phyloP scores from a whole-genome alignment of 139 green algal genomes.

The Coelastrella sp. region DNA sequence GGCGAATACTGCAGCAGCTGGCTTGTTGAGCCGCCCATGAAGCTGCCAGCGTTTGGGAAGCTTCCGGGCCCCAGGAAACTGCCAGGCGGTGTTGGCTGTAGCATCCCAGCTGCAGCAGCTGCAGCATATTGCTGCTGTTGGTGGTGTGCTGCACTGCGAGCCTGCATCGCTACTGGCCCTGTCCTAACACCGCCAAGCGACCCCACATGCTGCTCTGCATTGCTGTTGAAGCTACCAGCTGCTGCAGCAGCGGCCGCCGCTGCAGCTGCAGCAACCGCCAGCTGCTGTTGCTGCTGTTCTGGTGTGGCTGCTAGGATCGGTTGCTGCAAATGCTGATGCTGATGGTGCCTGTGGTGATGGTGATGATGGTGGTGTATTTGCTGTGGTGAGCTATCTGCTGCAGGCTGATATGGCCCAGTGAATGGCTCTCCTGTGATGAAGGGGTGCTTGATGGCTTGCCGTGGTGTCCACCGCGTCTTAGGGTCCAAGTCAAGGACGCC shows the following conservation, averaged over 20 bases:
- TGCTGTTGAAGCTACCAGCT: not conserved
- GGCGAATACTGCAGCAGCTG: conserved; percentile 48
- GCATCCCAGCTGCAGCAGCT: conserved; percentile 24
- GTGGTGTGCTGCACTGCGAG: conserved; percentile 25
- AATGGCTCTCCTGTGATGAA: conserved; percentile 91
- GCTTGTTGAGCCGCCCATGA: conserved; percentile 45
- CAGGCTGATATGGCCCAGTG: conserved; percentile 80
- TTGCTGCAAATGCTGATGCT: conserved; percentile 2
- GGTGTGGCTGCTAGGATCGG: not conserved
- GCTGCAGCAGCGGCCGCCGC: conserved; percentile 26
- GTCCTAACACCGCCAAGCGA: not conserved
- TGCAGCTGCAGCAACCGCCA: conserved; percentile 2
- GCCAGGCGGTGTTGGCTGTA: conserved; percentile 20
- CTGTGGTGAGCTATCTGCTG: conserved; percentile 50
- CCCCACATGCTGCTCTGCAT: not conserved
- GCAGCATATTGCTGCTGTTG: conserved; percentile 39
- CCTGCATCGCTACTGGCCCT: conserved; percentile 18
- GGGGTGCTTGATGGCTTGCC: conserved; percentile 89
- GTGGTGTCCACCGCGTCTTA: conserved; percentile 74
- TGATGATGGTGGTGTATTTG: conserved; percentile 25
- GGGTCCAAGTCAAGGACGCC: conserved; percentile 86
- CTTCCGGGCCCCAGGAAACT: not conserved
- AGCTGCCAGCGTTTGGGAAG: conserved; percentile 20
- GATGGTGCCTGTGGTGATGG: conserved; percentile 1
- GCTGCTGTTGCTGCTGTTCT: conserved; percentile 40